phyloP scores from a whole-genome alignment of 257 asterid species.

The Buddleja alternifolia region DNA sequence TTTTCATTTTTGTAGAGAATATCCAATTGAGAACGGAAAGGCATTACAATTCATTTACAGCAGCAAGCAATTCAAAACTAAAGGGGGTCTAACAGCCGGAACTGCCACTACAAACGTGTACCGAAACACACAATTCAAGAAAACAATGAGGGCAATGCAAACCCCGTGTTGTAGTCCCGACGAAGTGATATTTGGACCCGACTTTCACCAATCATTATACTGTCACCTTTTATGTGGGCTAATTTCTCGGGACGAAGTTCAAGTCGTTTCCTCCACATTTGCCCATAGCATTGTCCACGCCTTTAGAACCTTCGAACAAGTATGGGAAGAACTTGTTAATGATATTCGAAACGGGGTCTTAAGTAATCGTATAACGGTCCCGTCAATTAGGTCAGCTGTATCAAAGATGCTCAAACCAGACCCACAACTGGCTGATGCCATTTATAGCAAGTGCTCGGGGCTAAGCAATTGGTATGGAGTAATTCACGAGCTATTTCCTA shows the following conservation, averaged over 20 bases:
- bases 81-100: constrained; percentile 94
- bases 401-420: constrained; percentile 63
- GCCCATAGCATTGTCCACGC: constrained; percentile 93
- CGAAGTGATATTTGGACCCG: constrained; percentile 92
- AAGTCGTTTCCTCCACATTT: constrained; percentile 83
- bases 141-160: constrained; percentile 82
- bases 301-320: constrained; percentile 74
- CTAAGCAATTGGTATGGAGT: constrained; percentile 81
- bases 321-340: constrained; percentile 70
- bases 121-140: constrained; percentile 67
- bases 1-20: constrained; percentile 53
- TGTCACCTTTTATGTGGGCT: constrained; percentile 92
- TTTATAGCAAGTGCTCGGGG: constrained; percentile 48
- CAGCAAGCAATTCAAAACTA: constrained; percentile 89
- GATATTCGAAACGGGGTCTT: constrained; percentile 76
- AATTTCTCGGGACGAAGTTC: constrained; percentile 63
- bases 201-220: constrained; percentile 81
- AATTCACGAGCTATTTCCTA: constrained; percentile 73
- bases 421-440: constrained; percentile 63
- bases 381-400: constrained; percentile 67
- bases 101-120: constrained; percentile 94
- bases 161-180: constrained; percentile 91
- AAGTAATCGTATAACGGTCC: constrained; percentile 64
- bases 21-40: constrained; percentile 72
- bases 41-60: constrained; percentile 88